These are phyloP conservation scores for Xylaria telfairii DNA, from an alignment of 495 filamentous ascomycete species.

Conservation along the genomic window DNA sequence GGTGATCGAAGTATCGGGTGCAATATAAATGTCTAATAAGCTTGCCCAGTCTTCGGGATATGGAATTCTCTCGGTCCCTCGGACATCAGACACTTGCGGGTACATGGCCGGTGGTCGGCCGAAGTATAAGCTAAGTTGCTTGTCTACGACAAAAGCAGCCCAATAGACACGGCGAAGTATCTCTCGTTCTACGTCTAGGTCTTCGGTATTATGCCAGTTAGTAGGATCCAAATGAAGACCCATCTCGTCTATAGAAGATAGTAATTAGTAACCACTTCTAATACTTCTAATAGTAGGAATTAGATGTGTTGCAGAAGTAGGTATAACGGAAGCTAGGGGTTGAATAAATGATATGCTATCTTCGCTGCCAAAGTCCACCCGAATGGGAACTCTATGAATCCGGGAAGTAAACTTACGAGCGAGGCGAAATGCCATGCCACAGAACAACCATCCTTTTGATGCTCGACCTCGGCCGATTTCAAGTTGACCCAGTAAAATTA, in stretches of 20 bases:
- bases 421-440: constrained; percentile 43
- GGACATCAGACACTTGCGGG: constrained; percentile 41
- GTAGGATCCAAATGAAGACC: constrained; percentile 45
- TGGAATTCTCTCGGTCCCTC: constrained; percentile 38
- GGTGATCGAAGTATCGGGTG: constrained; percentile 32
- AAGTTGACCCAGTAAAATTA: constrained; percentile 40
- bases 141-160: constrained; percentile 44
- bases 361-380: not conserved
- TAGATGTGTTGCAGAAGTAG: not conserved
- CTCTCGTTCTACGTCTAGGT: constrained; percentile 39
- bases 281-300: not conserved
- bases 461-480: constrained; percentile 41
- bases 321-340: not conserved
- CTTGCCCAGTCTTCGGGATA: constrained; percentile 33
- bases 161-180: constrained; percentile 41
- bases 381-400: not conserved
- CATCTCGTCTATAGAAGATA: constrained; percentile 35
- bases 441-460: constrained; percentile 44
- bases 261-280: constrained; percentile 10
- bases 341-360: not conserved
- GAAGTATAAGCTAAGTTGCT: constrained; percentile 43
- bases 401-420: constrained; percentile 28
- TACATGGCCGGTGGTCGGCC: constrained; percentile 42
- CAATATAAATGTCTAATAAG: constrained; percentile 38
- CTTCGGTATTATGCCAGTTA: constrained; percentile 39